Evolutionary conservation across 306 rosid species (phyloP).

Genomic region (Castanea crenata): DNA sequence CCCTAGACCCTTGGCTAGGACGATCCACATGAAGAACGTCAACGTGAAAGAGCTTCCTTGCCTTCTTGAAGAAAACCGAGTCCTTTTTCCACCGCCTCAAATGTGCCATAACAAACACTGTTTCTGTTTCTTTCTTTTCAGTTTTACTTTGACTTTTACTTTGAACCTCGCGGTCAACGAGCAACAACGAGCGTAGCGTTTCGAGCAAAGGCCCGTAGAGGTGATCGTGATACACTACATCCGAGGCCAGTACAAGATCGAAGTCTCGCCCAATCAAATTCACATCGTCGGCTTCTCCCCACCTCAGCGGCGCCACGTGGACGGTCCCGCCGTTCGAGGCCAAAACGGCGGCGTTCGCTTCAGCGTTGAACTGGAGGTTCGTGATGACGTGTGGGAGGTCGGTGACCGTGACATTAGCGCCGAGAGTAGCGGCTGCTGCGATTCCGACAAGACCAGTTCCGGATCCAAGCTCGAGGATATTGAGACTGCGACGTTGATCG

Average conservation of each 20-base stretch:
- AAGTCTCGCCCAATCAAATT: constrained; percentile 52
- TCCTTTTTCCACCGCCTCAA: constrained; percentile 91
- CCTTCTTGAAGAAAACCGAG: constrained; percentile 73
- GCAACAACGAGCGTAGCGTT: constrained; percentile 52
- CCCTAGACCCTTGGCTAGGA: constrained; percentile 59
- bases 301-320: constrained; percentile 53
- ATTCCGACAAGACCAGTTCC: constrained; percentile 95
- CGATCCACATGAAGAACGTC: constrained; percentile 52
- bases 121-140: constrained; percentile 17
- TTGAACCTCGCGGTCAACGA: constrained; percentile 7
- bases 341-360: constrained; percentile 50
- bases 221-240: constrained; percentile 86
- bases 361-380: constrained; percentile 70
- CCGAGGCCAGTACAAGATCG: constrained; percentile 73
- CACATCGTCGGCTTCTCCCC: constrained; percentile 74
- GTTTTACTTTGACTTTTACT: too few relatives aligned
- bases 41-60: constrained; percentile 57
- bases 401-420: constrained; percentile 65
- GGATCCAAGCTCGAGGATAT: constrained; percentile 83
- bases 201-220: constrained; percentile 73
- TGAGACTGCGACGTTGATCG: constrained; percentile 21
- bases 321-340: constrained; percentile 50
- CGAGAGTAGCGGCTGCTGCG: constrained; percentile 70
- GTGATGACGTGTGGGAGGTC: constrained; percentile 82
- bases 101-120: constrained; percentile 81